phyloP scores from a whole-genome alignment of 352 stramenopile species.

The Globisporangium polare region DNA sequence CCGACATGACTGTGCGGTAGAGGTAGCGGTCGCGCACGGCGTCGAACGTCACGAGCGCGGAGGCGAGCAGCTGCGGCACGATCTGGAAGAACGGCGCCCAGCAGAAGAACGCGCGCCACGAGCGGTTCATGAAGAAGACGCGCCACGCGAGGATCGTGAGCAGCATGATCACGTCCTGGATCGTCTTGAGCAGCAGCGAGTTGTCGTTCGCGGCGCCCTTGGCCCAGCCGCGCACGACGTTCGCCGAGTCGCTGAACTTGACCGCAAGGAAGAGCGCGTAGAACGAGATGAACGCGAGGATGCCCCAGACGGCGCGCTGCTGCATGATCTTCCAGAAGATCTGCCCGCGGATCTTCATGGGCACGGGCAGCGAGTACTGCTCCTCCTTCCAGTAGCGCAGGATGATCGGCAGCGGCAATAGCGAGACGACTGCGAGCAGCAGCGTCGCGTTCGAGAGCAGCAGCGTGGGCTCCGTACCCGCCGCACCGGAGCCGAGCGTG shows the following conservation, averaged over 20 bases:
- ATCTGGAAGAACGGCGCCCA: slow-evolving; percentile 12
- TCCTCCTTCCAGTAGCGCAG: slow-evolving; percentile 40
- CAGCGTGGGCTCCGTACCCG: slow-evolving; percentile 3
- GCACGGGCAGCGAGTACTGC: slow-evolving; percentile 34
- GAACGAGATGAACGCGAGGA: slow-evolving; percentile 35
- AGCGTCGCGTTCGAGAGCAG: slow-evolving; percentile 20
- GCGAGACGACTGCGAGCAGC: slow-evolving; percentile 28
- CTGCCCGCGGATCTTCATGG: slow-evolving; percentile 31
- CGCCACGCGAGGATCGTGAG: slow-evolving; percentile 13
- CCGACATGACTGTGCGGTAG: slow-evolving; percentile 14
- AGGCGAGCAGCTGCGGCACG: slow-evolving; percentile 6
- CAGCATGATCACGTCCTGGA: slow-evolving; percentile 10
- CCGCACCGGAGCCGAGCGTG: slow-evolving; percentile 13
- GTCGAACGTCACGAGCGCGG: slow-evolving; percentile 8
- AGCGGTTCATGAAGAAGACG: slow-evolving; percentile 9
- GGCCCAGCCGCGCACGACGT: slow-evolving; percentile 27
- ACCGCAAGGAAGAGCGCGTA: slow-evolving; percentile 41
- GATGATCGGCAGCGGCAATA: slow-evolving; percentile 29
- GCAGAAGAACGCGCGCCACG: slow-evolving; percentile 12
- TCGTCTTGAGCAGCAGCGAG: slow-evolving; percentile 13
- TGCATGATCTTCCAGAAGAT: slow-evolving; percentile 55
- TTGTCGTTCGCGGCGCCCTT: slow-evolving; percentile 13
- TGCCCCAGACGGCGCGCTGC: slow-evolving; percentile 47
- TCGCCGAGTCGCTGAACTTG: slow-evolving; percentile 22
- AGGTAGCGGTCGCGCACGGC: slow-evolving; percentile 10